Conservation (phyloP, 805 yeast genomes). For the Lachancea waltii region DNA sequence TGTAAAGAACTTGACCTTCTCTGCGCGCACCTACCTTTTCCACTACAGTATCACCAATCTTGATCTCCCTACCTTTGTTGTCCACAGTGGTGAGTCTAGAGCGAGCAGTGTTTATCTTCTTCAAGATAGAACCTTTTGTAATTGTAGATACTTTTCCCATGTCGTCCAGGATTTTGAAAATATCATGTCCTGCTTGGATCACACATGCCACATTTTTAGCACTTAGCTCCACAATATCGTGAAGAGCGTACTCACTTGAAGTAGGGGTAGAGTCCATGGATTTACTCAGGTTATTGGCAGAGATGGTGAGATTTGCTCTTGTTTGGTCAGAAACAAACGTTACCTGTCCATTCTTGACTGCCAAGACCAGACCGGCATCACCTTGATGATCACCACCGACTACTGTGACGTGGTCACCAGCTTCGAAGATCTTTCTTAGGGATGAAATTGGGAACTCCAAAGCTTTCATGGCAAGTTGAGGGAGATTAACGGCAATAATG, state of each 20-base stretch:
- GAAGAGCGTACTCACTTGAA: constrained; percentile 73
- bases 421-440: constrained; percentile 74
- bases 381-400: constrained; percentile 86
- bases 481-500: constrained; percentile 44
- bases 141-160: constrained; percentile 71
- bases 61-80: constrained; percentile 72
- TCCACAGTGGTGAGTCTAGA: constrained; percentile 87
- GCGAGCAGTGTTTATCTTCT: constrained; percentile 61
- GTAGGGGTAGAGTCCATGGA: constrained; percentile 84
- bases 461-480: constrained; percentile 43
- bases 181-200: constrained; percentile 81
- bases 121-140: constrained; percentile 75
- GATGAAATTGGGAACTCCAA: constrained; percentile 79
- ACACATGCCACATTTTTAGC: constrained; percentile 84
- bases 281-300: constrained; percentile 82
- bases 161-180: constrained; percentile 71
- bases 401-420: constrained; percentile 95
- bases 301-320: constrained; percentile 81
- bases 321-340: constrained; percentile 87
- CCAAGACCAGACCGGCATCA: constrained; percentile 90
- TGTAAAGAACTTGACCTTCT: constrained; percentile 82
- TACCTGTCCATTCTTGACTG: constrained; percentile 75
- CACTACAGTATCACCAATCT: constrained; percentile 87
- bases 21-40: constrained; percentile 79
- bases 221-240: constrained; percentile 83